Percentiles rank a stretch among this genome's conserved stretches.
Conservation (phyloP, 2,329 filamentous ascomycete genomes). For the Fonsecaea multimorphosa region DNA sequence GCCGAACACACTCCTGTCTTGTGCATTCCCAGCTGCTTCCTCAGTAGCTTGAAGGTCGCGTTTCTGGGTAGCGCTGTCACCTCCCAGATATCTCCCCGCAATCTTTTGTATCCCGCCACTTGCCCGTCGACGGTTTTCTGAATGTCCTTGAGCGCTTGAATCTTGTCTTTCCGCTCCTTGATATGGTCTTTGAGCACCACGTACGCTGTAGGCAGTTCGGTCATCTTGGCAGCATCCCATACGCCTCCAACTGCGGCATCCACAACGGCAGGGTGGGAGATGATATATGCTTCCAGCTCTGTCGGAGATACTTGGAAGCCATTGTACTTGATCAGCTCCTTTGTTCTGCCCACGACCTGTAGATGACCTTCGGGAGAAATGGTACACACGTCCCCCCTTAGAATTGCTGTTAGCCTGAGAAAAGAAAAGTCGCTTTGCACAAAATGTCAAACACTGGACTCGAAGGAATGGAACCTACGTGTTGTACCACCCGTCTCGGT, state of each 20-base stretch:
- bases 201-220: conserved; percentile 72
- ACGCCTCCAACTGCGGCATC: conserved; percentile 70
- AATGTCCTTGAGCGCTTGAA: conserved; percentile 48
- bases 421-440: background rate
- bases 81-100: conserved; percentile 21
- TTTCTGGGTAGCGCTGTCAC: conserved; percentile 16
- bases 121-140: conserved; percentile 45
- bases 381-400: conserved; percentile 74
- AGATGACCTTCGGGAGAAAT: conserved; percentile 78
- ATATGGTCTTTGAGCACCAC: conserved; percentile 59
- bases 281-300: conserved; percentile 65
- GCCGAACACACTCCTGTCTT: conserved; percentile 16
- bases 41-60: conserved; percentile 19
- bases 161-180: conserved; percentile 55
- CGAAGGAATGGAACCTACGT: conserved; percentile 52
- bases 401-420: background rate
- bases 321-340: conserved; percentile 69
- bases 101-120: conserved; percentile 47
- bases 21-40: conserved; percentile 18
- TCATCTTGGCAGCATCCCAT: conserved; percentile 48
- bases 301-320: conserved; percentile 74
- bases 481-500: conserved; percentile 79
- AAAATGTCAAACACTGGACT: background rate
- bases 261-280: conserved; percentile 56
- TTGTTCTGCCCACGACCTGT: conserved; percentile 84